phyloP scores from a whole-genome alignment of 148 eudicot species.

The Fagopyrum homotropicum region DNA sequence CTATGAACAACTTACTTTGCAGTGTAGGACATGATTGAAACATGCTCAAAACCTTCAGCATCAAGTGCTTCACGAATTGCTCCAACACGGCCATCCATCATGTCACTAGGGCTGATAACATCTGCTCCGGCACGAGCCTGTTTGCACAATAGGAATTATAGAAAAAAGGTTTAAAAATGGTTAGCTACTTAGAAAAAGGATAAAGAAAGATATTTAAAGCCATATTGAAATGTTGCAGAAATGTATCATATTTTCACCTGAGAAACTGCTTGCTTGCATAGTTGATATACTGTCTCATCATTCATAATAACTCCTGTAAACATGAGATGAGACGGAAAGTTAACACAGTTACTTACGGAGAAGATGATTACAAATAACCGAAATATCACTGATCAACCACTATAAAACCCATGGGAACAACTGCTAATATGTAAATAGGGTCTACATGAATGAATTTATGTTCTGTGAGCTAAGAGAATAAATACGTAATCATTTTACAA shows the following conservation, averaged over 20 bases:
- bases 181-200: neutral
- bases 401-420: neutral
- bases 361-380: neutral
- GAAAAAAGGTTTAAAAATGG: neutral
- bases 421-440: neutral
- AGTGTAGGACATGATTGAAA: slow-evolving; percentile 95
- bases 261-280: slow-evolving; percentile 95
- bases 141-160: neutral
- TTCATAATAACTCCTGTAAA: slow-evolving; percentile 88
- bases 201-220: no score
- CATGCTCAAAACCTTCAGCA: slow-evolving; percentile 78
- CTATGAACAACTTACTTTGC: slow-evolving; percentile 62
- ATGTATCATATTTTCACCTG: slow-evolving; percentile 47
- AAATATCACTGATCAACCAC: neutral
- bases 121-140: slow-evolving; percentile 99
- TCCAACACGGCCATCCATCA: slow-evolving; percentile 99
- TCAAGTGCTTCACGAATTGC: slow-evolving; percentile 93
- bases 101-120: slow-evolving; percentile 99
- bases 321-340: neutral
- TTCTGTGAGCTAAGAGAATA: neutral
- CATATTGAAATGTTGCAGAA: neutral
- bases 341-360: neutral
- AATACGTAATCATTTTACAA: neutral
- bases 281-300: slow-evolving; percentile 93
- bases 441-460: neutral